These are phyloP conservation scores for Zygosaccharomyces bisporus DNA, from an alignment of 805 yeast genomes.

Conservation along the genomic window DNA sequence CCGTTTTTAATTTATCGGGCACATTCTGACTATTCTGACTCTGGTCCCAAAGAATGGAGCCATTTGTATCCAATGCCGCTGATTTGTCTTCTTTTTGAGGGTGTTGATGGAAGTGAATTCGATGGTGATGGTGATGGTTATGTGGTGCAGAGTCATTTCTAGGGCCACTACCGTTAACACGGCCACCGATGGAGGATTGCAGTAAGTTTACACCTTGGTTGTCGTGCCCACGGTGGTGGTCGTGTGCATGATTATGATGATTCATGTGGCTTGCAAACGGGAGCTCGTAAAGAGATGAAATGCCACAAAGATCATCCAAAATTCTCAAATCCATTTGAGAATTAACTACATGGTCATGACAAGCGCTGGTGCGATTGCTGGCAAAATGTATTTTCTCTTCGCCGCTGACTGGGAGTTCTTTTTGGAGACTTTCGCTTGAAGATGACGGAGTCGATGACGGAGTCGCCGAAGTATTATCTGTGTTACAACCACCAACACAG, in stretches of 20 bases:
- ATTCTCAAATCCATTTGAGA: slow-evolving; percentile 31
- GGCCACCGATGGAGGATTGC: slow-evolving; percentile 13
- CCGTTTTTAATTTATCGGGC: slow-evolving; percentile 8
- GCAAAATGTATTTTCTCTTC: background rate
- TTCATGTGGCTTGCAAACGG: slow-evolving; percentile 34
- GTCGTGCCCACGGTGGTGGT: slow-evolving; percentile 1
- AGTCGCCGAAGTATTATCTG: slow-evolving; percentile 10
- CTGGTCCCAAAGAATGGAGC: background rate
- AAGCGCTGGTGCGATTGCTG: background rate
- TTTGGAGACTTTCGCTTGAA: slow-evolving; percentile 6
- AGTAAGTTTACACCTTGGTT: slow-evolving; percentile 16
- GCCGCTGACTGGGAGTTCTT: background rate
- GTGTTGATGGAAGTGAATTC: slow-evolving; percentile 38
- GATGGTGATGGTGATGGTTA: slow-evolving; percentile 39
- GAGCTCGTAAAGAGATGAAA: slow-evolving; percentile 34
- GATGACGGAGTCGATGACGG: slow-evolving; percentile 12
- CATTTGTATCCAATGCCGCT: background rate
- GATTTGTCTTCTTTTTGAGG: background rate
- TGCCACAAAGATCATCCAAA: slow-evolving; percentile 33
- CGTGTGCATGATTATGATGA: slow-evolving; percentile 21
- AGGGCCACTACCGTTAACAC: background rate
- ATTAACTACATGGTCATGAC: slow-evolving; percentile 25
- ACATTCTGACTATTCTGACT: background rate
- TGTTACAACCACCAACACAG: background rate
- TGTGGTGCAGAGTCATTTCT: background rate